phyloP scores from a whole-genome alignment of 257 asterid genomes.

The Capsicum pubescens region DNA sequence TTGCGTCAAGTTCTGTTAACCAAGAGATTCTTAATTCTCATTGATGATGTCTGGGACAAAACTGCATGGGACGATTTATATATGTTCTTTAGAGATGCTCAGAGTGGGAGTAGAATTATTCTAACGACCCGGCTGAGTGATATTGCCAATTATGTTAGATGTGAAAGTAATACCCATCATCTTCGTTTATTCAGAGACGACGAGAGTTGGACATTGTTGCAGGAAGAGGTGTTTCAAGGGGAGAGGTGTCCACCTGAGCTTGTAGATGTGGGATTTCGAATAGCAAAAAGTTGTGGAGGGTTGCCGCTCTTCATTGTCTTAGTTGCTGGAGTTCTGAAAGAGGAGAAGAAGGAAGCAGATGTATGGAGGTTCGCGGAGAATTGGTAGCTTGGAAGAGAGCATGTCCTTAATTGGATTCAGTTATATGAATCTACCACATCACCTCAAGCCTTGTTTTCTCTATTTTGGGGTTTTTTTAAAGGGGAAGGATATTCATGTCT shows the following conservation, averaged over 20 bases:
- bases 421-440: constrained; percentile 7
- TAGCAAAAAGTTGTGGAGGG: neutral
- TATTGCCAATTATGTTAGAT: neutral
- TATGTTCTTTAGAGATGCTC: neutral
- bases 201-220: neutral
- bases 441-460: constrained; percentile 30
- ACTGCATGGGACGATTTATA: neutral
- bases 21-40: constrained; percentile 2
- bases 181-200: neutral
- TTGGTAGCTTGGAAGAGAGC: constrained; percentile 21
- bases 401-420: constrained; percentile 22
- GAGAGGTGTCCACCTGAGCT: neutral
- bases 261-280: neutral
- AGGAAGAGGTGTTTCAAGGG: neutral
- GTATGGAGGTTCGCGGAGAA: neutral
- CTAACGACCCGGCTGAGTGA: neutral
- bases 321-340: neutral
- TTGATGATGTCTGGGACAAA: neutral
- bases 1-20: neutral
- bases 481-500: constrained; percentile 11
- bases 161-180: neutral
- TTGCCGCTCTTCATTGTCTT: neutral
- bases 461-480: constrained; percentile 25
- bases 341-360: neutral
- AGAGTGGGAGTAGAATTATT: neutral